Evolutionary conservation across 192 early-diverging fungal genomes (phyloP).

Genomic region (Backusella westeae): DNA sequence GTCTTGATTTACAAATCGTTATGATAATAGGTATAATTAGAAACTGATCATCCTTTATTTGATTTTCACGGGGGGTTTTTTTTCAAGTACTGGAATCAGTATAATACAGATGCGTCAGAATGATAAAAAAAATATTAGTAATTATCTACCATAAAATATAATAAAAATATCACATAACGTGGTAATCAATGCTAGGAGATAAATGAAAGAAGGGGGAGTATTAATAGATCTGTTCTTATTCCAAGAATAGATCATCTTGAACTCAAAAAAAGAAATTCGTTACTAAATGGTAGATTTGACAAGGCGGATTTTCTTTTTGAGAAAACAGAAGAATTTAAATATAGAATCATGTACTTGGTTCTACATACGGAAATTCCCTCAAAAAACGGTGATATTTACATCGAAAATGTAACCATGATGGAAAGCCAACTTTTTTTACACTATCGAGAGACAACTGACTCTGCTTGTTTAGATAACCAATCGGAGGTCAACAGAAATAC

Average conservation of each 20-base stretch:
- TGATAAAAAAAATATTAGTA: not conserved
- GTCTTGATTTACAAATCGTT: not conserved
- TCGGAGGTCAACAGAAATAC: too few species aligned
- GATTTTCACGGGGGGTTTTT: not conserved
- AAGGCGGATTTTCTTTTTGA: not conserved
- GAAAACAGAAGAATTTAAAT: not conserved
- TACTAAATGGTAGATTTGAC: not conserved
- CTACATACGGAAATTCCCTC: too few species aligned
- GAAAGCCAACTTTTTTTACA: not conserved
- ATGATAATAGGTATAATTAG: too few species aligned
- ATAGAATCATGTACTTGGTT: not conserved
- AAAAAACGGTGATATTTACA: too few species aligned
- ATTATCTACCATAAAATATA: not conserved
- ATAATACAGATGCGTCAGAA: too few species aligned
- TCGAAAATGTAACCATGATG: too few species aligned
- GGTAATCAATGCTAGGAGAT: not conserved
- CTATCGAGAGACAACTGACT: too few species aligned
- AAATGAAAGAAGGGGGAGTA: not conserved
- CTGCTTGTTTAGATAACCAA: too few species aligned
- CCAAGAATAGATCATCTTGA: slow-evolving; percentile 6
- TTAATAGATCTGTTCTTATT: not conserved
- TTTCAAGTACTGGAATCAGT: not conserved
- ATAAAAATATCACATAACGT: not conserved
- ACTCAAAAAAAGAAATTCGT: not conserved
- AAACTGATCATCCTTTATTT: not conserved